Evolutionary conservation across 495 filamentous ascomycete genomes (phyloP).

Genomic region (Umbilicaria muhlenbergii): DNA sequence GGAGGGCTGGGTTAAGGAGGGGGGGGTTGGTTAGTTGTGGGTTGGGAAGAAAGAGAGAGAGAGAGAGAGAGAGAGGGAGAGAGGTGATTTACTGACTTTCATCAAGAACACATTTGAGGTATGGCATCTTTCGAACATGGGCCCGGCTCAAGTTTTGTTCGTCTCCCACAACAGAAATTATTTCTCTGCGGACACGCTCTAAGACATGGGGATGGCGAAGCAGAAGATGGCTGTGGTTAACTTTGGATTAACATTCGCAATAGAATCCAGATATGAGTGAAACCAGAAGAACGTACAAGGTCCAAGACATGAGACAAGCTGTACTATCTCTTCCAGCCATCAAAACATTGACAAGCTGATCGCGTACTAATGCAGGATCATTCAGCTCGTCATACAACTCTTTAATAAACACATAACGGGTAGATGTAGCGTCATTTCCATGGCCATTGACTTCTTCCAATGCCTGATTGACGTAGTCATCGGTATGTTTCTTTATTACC

Average conservation of each 20-base stretch:
- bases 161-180: slow-evolving; percentile 15
- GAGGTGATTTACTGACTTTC: slow-evolving; percentile 15
- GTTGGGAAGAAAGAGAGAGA: too few relatives aligned
- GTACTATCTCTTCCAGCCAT: slow-evolving; percentile 49
- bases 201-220: slow-evolving; percentile 21
- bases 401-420: slow-evolving; percentile 28
- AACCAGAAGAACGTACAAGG: slow-evolving; percentile 23
- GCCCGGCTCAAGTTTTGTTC: slow-evolving; percentile 15
- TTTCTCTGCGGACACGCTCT: slow-evolving; percentile 21
- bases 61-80: not conserved
- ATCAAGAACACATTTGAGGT: slow-evolving; percentile 27
- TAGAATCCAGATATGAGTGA: not conserved
- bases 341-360: slow-evolving; percentile 38
- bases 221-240: slow-evolving; percentile 19
- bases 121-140: slow-evolving; percentile 19
- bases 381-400: slow-evolving; percentile 27
- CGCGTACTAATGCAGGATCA: slow-evolving; percentile 32
- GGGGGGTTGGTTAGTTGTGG: slow-evolving; percentile 14
- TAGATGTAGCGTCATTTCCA: slow-evolving; percentile 16
- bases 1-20: slow-evolving; percentile 31
- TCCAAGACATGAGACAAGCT: slow-evolving; percentile 37
- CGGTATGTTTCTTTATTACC: slow-evolving; percentile 27
- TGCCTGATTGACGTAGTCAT: slow-evolving; percentile 22
- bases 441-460: slow-evolving; percentile 14
- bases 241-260: not conserved